Percentiles rank a stretch among this genome's conserved stretches.
phyloP scores from a whole-genome alignment of 2,329 filamentous ascomycete genomes.

The Blumeria hordei region DNA sequence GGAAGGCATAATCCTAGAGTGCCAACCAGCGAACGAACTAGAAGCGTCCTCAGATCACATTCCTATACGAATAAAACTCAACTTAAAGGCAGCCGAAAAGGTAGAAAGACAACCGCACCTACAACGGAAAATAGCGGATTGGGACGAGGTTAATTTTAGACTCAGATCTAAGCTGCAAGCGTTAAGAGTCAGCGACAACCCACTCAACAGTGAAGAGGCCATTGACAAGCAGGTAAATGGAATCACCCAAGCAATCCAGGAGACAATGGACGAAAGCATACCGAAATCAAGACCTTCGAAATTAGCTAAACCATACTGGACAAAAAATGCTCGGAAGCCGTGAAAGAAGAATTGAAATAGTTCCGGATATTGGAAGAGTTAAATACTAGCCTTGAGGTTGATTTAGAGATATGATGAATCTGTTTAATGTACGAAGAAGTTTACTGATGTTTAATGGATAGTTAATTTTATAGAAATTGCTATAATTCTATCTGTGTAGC shows the following conservation, averaged over 20 bases:
- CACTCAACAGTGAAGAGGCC: not conserved
- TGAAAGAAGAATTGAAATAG: no score
- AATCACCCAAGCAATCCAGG: not conserved
- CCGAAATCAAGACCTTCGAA: not conserved
- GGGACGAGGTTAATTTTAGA: not conserved
- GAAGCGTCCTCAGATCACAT: not conserved
- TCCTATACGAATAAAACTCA: not conserved
- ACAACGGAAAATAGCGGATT: not conserved
- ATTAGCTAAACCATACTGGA: not conserved
- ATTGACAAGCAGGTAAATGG: not conserved
- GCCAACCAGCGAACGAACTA: not conserved
- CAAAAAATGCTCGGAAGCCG: not conserved
- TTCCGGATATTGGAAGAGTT: no score
- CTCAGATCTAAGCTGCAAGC: not conserved
- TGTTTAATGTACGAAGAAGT: no score
- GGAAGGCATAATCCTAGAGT: not conserved
- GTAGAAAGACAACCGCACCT: not conserved
- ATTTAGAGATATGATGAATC: no score
- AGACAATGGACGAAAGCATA: not conserved
- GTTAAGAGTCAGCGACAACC: not conserved
- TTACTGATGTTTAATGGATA: no score
- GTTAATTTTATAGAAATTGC: no score
- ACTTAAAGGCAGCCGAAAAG: not conserved
- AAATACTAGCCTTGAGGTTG: no score
- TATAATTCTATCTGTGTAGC: no score